Conservation (phyloP, 2,329 filamentous ascomycete species). For the Botrytis deweyae region DNA sequence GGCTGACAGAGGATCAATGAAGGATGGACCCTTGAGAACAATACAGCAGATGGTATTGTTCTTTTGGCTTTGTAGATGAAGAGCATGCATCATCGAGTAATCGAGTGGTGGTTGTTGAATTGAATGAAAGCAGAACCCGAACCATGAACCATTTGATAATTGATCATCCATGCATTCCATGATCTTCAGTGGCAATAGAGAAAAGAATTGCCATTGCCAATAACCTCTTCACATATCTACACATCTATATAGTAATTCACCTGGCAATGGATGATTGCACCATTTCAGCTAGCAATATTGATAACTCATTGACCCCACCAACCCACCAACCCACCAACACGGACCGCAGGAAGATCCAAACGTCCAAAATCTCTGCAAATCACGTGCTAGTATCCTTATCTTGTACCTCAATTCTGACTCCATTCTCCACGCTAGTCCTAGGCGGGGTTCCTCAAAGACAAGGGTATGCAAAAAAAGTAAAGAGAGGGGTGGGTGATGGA, state of each 20-base stretch:
- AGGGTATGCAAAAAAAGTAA: not conserved
- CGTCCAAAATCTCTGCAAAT: constrained; percentile 17
- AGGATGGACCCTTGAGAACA: not conserved
- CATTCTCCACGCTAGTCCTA: constrained; percentile 12
- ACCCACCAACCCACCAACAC: constrained; percentile 10
- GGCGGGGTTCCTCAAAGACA: constrained; percentile 9
- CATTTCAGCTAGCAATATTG: not conserved
- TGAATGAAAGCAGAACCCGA: not conserved
- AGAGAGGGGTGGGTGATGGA: not conserved
- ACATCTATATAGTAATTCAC: no score
- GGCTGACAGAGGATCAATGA: not conserved
- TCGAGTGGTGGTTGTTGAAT: not conserved
- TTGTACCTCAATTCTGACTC: not conserved
- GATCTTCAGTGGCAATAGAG: not conserved
- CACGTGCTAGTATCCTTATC: not conserved
- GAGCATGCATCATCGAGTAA: not conserved
- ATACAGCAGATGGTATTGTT: not conserved
- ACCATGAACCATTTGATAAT: not conserved
- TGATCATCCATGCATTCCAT: not conserved
- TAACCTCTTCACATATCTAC: not conserved
- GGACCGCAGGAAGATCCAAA: fast-evolving
- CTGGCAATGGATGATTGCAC: not conserved
- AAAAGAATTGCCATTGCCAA: not conserved
- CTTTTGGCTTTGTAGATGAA: not conserved
- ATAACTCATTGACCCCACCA: not conserved